Percentiles rank a stretch among this genome's conserved stretches.
phyloP scores from a whole-genome alignment of 495 filamentous ascomycete genomes.

The Aspergillus sparsus region DNA sequence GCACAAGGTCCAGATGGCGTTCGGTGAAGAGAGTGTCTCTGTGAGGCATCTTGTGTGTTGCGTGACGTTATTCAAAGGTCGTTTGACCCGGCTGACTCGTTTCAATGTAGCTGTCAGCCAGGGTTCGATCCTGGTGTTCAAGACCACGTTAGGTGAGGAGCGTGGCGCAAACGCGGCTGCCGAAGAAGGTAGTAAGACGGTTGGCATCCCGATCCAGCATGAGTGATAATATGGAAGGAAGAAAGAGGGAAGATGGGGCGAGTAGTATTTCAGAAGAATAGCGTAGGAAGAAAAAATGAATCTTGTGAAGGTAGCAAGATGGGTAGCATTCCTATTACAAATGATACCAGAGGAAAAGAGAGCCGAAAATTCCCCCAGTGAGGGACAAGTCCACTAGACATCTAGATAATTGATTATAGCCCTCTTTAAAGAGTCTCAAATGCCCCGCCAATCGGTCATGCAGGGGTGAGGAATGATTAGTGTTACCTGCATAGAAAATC shows the following conservation, averaged over 20 bases:
- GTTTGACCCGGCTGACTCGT: constrained; percentile 95
- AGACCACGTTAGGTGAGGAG: constrained; percentile 91
- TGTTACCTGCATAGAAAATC: too few species aligned
- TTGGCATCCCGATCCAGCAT: constrained; percentile 71
- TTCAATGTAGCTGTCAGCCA: constrained; percentile 98
- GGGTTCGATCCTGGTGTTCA: constrained; percentile 91
- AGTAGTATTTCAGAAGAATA: constrained; percentile 36
- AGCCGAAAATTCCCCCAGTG: too few species aligned
- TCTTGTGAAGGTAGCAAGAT: too few species aligned
- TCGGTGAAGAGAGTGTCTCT: constrained; percentile 86
- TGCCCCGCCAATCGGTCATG: too few species aligned
- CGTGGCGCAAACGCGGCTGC: constrained; percentile 96
- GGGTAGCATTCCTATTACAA: too few species aligned
- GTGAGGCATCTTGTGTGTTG: constrained; percentile 97
- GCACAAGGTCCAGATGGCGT: constrained; percentile 93
- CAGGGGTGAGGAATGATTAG: too few species aligned
- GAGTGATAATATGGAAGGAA: constrained; percentile 29
- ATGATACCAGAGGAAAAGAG: too few species aligned
- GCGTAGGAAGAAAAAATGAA: constrained; percentile 31
- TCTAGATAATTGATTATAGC: too few species aligned
- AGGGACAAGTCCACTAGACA: too few species aligned
- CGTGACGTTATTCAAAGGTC: constrained; percentile 94
- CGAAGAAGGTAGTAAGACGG: constrained; percentile 88
- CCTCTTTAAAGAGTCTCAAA: too few species aligned
- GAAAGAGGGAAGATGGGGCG: constrained; percentile 30